phyloP scores from a whole-genome alignment of 441 rosid species.

The Populus hybrid region DNA sequence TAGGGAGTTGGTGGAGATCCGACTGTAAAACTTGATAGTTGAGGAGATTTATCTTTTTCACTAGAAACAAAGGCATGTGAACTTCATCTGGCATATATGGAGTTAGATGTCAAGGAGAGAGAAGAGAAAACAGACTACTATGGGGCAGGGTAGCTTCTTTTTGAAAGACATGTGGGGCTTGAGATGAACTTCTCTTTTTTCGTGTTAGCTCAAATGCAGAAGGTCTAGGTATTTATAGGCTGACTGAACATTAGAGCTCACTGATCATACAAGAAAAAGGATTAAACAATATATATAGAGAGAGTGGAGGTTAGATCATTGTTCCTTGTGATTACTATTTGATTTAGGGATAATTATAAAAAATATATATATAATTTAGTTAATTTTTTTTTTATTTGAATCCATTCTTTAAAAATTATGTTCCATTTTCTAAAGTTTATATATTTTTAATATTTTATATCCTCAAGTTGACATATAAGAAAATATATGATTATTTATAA shows the following conservation, averaged over 20 bases:
- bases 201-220: constrained; percentile 2
- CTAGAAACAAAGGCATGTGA: constrained; percentile 64
- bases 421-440: too few species aligned
- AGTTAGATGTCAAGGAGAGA: constrained; percentile 24
- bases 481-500: too few species aligned
- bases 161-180: constrained; percentile 29
- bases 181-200: background rate
- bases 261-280: background rate
- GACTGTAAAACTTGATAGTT: constrained; percentile 29
- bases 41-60: constrained; percentile 35
- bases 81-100: constrained; percentile 50
- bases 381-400: too few species aligned
- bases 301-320: background rate
- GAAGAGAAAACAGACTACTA: background rate
- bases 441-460: too few species aligned
- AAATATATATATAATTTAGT: too few species aligned
- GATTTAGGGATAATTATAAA: too few species aligned
- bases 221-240: constrained; percentile 1
- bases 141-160: constrained; percentile 3
- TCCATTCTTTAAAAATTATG: too few species aligned
- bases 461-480: too few species aligned
- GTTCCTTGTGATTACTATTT: background rate
- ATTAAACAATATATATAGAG: too few species aligned
- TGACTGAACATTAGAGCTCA: background rate
- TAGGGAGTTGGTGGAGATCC: constrained; percentile 41